Evolutionary conservation across 768 basidiomycete genomes (phyloP), one percentile per base, ranked within the genome.

Genomic region (Exsudoporus frostii): DNA sequence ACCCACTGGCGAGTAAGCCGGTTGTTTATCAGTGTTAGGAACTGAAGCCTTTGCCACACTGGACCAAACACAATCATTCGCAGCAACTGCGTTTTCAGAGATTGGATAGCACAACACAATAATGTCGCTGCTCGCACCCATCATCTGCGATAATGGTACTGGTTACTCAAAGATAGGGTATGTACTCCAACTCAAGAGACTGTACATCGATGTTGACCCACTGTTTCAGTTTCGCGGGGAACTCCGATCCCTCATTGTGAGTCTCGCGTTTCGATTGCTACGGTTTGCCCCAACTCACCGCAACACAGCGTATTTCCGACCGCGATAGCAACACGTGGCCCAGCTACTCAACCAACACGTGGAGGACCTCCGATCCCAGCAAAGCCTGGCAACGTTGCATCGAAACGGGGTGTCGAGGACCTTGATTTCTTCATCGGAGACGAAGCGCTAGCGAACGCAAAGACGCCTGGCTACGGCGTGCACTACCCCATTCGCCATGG

Each of bases 401-500:
- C 91, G 53, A 98, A 98, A 74, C 86, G 97, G 51, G 97, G 97
- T 11, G 88, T 98, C 34, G 97, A 99, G 72, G 97, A 99, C 72
- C 88, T 98, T 57, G 96, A 99, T 76, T 99, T 98, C 80, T 97
- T 90, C 79, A 99, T 99, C 74, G 97, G 97, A 55, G 94, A 98
- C 67, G 97, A 98, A 71, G 97, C 97, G 0, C 78, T 98, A 17
- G 92, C 92, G 17, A 98, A 98, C 68, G 85, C 88, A 36, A 98
- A 94, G 77, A 98, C 96, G 0, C 89, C 88, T 0, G 89, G 89
- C 2, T 99, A 98, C 73, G 86, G 89, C 22, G 82, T 99, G 4
- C 88, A 93, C 71, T 98, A 98, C 71, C 97, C 97, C 14, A 98
- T 98, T 66, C 82, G 91, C 50, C 97, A 98, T 66, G 96, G 96